Conservation (phyloP, 805 yeast genomes). For the Wickerhamomyces bisporus region DNA sequence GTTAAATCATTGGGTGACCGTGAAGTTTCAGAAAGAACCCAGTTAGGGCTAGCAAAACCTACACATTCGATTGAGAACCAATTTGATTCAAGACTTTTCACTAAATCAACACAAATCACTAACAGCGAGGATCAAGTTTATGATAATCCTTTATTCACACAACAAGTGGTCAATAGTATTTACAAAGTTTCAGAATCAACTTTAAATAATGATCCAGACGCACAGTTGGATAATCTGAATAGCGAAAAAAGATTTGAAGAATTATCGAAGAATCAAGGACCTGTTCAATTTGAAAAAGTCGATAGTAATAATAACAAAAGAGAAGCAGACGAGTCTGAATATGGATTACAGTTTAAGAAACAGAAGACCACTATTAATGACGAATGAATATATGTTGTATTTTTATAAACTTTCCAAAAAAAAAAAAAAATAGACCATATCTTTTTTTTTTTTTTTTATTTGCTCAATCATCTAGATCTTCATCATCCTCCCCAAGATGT, state of each 20-base stretch:
- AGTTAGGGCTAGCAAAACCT: constrained; percentile 43
- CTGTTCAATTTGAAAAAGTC: constrained; percentile 43
- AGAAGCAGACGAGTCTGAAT: constrained; percentile 14
- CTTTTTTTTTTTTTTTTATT: too few species aligned
- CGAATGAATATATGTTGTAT: too few species aligned
- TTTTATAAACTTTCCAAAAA: too few species aligned
- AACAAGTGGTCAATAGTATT: constrained; percentile 44
- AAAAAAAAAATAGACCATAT: too few species aligned
- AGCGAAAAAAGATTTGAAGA: constrained; percentile 19
- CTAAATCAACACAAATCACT: constrained; percentile 37
- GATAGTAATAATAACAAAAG: constrained; percentile 2
- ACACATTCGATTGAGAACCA: constrained; percentile 34
- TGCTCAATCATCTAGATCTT: not conserved
- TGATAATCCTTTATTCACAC: constrained; percentile 54
- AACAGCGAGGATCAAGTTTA: constrained; percentile 46
- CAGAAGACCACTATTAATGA: too few species aligned
- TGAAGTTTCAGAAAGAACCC: constrained; percentile 52
- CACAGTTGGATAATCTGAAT: constrained; percentile 9
- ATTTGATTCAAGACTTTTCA: constrained; percentile 56
- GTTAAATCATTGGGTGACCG: constrained; percentile 41
- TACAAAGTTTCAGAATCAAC: constrained; percentile 34
- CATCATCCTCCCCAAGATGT: constrained; percentile 16
- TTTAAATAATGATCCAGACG: constrained; percentile 18
- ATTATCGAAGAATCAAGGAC: constrained; percentile 25
- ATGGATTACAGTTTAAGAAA: constrained; percentile 20